Evolutionary conservation across 768 basidiomycete genomes (phyloP).

Genomic region (Leccinum subtestaceum): DNA sequence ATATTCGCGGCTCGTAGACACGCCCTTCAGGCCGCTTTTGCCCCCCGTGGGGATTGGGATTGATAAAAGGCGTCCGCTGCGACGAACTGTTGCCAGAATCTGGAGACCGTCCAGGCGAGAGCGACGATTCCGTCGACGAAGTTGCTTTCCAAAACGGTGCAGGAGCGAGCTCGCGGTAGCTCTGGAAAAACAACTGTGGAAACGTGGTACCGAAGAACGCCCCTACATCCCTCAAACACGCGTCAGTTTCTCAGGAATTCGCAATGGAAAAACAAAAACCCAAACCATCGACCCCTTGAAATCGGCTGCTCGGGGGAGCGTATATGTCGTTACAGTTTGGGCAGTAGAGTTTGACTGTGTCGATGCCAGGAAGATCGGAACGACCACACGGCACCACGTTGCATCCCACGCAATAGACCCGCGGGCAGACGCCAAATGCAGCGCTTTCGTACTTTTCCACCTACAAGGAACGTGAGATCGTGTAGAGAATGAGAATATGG

Average conservation of each 20-base stretch:
- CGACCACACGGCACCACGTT: slow-evolving; percentile 94
- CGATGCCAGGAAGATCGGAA: slow-evolving; percentile 91
- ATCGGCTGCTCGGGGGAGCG: slow-evolving; percentile 90
- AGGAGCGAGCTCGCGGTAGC: slow-evolving; percentile 91
- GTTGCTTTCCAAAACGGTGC: slow-evolving; percentile 89
- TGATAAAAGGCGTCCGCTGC: slow-evolving; percentile 62
- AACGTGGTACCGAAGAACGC: slow-evolving; percentile 99
- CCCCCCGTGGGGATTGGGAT: slow-evolving; percentile 86
- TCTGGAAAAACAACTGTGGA: slow-evolving; percentile 96
- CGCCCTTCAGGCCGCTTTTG: slow-evolving; percentile 85
- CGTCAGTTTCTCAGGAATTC: slow-evolving; percentile 10
- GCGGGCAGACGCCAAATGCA: slow-evolving; percentile 91
- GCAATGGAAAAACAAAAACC: slow-evolving; percentile 5
- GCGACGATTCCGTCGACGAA: slow-evolving; percentile 45
- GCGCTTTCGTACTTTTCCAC: slow-evolving; percentile 93
- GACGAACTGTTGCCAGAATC: slow-evolving; percentile 48
- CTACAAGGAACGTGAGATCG: slow-evolving; percentile 40
- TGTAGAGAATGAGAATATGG: slow-evolving; percentile 10
- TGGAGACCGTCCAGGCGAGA: slow-evolving; percentile 58
- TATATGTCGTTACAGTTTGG: slow-evolving; percentile 98
- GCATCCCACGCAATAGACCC: slow-evolving; percentile 87
- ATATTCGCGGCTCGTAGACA: slow-evolving; percentile 89
- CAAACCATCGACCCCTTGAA: slow-evolving; percentile 91
- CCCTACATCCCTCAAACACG: slow-evolving; percentile 47
- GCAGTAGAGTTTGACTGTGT: slow-evolving; percentile 97